A percentile compares a stretch with the other conserved stretches of the same genome.
These are phyloP conservation scores for Phellinidium pouzarii DNA, from an alignment of 1,284 basidiomycete species.

Conservation along the genomic window DNA sequence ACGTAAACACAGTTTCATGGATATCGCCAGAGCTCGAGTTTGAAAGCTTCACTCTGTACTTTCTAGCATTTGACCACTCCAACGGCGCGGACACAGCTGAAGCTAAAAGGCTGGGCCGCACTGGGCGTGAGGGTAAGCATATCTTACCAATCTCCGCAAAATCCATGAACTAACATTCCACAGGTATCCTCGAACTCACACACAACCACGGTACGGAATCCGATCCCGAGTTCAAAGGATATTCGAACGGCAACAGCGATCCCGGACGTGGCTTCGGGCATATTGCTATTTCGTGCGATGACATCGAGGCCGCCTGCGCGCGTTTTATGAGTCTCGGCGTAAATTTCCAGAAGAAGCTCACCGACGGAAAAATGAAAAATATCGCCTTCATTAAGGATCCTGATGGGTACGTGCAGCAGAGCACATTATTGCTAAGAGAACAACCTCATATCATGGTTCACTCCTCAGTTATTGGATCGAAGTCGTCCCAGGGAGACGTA, in stretches of 20 bases:
- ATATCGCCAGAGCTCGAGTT: conserved; percentile 41
- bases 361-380: conserved; percentile 80
- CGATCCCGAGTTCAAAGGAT: conserved; percentile 73
- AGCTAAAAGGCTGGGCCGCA: conserved; percentile 41
- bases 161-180: background rate
- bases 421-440: background rate
- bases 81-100: conserved; percentile 39
- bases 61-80: conserved; percentile 69
- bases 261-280: conserved; percentile 81
- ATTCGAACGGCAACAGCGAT: conserved; percentile 80
- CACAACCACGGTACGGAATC: conserved; percentile 88
- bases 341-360: conserved; percentile 82
- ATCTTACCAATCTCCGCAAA: background rate
- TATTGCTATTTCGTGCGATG: conserved; percentile 79
- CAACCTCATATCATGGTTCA: background rate
- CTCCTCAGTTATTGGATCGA: conserved; percentile 40
- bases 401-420: conserved; percentile 48
- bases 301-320: conserved; percentile 79
- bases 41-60: conserved; percentile 71
- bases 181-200: conserved; percentile 79
- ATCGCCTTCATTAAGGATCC: conserved; percentile 90
- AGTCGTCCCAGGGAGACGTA: conserved; percentile 28
- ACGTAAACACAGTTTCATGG: conserved; percentile 13
- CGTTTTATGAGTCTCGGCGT: conserved; percentile 82
- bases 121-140: conserved; percentile 56